These are phyloP conservation scores for Debaryomyces nepalensis DNA, from an alignment of 1,139 yeast species.

Conservation along the genomic window DNA sequence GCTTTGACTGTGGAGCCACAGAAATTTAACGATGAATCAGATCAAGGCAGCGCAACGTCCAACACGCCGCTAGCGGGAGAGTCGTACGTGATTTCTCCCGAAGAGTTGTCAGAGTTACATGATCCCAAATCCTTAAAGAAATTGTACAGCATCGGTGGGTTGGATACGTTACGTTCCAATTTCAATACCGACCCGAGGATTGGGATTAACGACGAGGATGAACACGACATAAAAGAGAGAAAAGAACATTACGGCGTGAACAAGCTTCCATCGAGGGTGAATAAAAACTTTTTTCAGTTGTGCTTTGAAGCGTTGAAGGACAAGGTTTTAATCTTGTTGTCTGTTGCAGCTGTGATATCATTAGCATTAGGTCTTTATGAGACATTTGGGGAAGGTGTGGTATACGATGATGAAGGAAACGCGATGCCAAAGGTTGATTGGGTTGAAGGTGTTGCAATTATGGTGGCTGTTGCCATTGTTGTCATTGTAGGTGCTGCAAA, in stretches of 20 bases:
- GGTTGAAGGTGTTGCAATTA: slow-evolving; percentile 98
- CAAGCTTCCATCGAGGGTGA: slow-evolving; percentile 66
- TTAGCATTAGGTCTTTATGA: slow-evolving; percentile 91
- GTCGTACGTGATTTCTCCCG: slow-evolving; percentile 22
- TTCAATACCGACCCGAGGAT: slow-evolving; percentile 43
- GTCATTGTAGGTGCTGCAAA: slow-evolving; percentile 92
- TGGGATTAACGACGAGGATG: slow-evolving; percentile 49
- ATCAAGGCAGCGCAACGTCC: slow-evolving; percentile 8
- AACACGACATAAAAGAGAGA: slow-evolving; percentile 40
- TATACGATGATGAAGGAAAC: slow-evolving; percentile 76
- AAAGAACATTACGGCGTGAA: slow-evolving; percentile 64
- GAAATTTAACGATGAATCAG: slow-evolving; percentile 10
- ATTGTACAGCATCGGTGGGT: slow-evolving; percentile 49
- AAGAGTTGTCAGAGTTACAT: slow-evolving; percentile 46
- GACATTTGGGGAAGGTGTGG: slow-evolving; percentile 82
- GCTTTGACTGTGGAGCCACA: slow-evolving; percentile 3
- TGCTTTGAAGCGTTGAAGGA: slow-evolving; percentile 90
- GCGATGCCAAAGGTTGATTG: slow-evolving; percentile 84
- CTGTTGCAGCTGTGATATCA: slow-evolving; percentile 87
- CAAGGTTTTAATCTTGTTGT: slow-evolving; percentile 81
- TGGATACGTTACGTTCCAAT: slow-evolving; percentile 28
- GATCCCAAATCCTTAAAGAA: slow-evolving; percentile 56
- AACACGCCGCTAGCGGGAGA: slow-evolving; percentile 9
- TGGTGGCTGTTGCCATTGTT: slow-evolving; percentile 88
- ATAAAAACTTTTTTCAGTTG: slow-evolving; percentile 68